Conservation (phyloP, 176 grass and related monocot species). For the Phoenix roebelenii region DNA sequence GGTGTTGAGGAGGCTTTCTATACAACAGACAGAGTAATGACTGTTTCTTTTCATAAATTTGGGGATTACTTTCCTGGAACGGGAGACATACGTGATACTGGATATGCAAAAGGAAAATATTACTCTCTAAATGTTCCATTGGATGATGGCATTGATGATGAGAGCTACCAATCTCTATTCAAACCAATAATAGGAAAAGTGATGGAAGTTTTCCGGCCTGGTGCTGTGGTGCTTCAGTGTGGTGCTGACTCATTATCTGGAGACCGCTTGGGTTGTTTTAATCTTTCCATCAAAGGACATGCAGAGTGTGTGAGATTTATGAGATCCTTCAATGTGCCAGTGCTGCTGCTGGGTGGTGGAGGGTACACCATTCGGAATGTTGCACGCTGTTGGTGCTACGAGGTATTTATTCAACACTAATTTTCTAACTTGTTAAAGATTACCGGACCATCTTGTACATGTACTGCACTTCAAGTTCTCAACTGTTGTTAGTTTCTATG, state of each 20-base stretch:
- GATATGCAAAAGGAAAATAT: conserved; percentile 62
- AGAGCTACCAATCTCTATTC: conserved; percentile 86
- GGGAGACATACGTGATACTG: conserved; percentile 56
- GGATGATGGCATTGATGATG: conserved; percentile 85
- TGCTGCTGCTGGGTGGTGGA: conserved; percentile 75
- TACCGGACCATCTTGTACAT: no score
- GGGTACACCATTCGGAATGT: conserved; percentile 94
- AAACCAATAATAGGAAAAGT: conserved; percentile 86
- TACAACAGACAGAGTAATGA: conserved; percentile 90
- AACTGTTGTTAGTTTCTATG: no score
- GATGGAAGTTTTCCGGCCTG: conserved; percentile 82
- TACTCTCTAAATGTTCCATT: conserved; percentile 85
- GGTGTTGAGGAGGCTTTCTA: conserved; percentile 97
- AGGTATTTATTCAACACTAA: conserved; percentile 40
- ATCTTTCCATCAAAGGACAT: conserved; percentile 79
- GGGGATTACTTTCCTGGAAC: conserved; percentile 96
- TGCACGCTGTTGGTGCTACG: conserved; percentile 92
- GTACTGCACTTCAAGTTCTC: no score
- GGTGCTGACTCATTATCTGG: conserved; percentile 84
- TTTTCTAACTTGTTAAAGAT: background rate
- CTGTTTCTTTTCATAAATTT: conserved; percentile 85
- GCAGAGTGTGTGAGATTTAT: conserved; percentile 88
- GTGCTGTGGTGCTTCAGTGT: conserved; percentile 85
- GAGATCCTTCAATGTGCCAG: conserved; percentile 91
- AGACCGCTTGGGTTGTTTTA: conserved; percentile 88